Conservation (phyloP, 2,329 filamentous ascomycete genomes). For the Zalaria obscura region DNA sequence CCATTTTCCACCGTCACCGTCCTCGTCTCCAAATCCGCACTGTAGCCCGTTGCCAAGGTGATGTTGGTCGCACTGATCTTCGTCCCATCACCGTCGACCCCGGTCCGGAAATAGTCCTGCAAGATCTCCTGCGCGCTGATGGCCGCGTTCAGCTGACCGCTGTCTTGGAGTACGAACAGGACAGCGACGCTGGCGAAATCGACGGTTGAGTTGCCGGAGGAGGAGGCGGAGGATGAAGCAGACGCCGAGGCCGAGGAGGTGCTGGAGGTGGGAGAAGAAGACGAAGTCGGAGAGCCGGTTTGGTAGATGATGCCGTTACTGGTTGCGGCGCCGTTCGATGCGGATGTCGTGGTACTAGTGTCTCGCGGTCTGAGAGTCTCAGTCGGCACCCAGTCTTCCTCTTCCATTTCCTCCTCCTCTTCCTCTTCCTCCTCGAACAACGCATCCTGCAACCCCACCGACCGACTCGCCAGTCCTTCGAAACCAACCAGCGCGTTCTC, state of each 20-base stretch:
- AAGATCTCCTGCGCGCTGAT: slow-evolving; percentile 29
- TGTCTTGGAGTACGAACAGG: slow-evolving; percentile 29
- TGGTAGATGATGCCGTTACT: slow-evolving; percentile 18
- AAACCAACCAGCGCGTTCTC: slow-evolving; percentile 86
- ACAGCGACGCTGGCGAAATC: slow-evolving; percentile 33
- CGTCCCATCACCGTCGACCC: slow-evolving; percentile 7
- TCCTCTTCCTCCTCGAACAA: slow-evolving; percentile 7
- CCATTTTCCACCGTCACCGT: slow-evolving; percentile 11
- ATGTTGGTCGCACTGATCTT: slow-evolving; percentile 11
- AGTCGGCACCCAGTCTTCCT: slow-evolving; percentile 5
- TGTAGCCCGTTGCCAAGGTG: slow-evolving; percentile 14
- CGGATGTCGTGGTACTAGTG: slow-evolving; percentile 1
- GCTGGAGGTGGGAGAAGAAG: slow-evolving; percentile 6
- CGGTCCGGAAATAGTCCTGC: slow-evolving; percentile 18
- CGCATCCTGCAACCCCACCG: background rate
- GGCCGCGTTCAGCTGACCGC: slow-evolving; percentile 22
- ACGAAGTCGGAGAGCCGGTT: slow-evolving; percentile 8
- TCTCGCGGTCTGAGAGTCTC: background rate
- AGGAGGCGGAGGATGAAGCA: slow-evolving; percentile 5
- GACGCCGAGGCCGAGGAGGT: slow-evolving; percentile 9
- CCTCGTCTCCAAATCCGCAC: slow-evolving; percentile 9
- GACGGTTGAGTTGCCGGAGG: slow-evolving; percentile 13
- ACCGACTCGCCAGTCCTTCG: slow-evolving; percentile 32
- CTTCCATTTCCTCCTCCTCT: slow-evolving; percentile 5
- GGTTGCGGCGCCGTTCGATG: slow-evolving; percentile 13